Conservation (phyloP, 2,329 filamentous ascomycete genomes). For the Fragosphaeria purpurea region DNA sequence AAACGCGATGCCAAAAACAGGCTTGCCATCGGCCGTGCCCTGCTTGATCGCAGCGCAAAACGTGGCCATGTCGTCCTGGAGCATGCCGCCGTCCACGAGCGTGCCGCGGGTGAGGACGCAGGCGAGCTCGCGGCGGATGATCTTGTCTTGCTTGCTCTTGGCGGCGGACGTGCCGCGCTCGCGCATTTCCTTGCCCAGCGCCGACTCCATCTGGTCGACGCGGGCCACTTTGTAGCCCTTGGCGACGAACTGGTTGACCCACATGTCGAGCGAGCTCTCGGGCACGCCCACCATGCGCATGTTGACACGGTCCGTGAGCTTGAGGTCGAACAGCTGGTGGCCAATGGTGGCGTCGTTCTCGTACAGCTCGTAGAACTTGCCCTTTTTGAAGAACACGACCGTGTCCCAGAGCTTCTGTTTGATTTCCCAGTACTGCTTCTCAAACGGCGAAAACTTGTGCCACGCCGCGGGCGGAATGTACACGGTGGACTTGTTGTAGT, state of each 20-base stretch:
- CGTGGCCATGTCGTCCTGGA: conserved; percentile 95
- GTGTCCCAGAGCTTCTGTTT: conserved; percentile 98
- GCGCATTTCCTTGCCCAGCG: conserved; percentile 96
- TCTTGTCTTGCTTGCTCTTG: conserved; percentile 73
- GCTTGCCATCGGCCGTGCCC: conserved; percentile 52
- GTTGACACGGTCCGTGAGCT: conserved; percentile 95
- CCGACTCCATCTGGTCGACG: conserved; percentile 94
- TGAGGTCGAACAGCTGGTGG: conserved; percentile 93
- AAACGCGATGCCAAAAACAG: conserved; percentile 85
- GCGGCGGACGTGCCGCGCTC: conserved; percentile 59
- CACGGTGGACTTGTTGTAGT: conserved; percentile 86
- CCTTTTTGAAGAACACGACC: conserved; percentile 99
- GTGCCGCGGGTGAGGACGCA: conserved; percentile 89
- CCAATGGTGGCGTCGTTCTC: conserved; percentile 96
- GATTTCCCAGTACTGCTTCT: conserved; percentile 99
- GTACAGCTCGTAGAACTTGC: conserved; percentile 97
- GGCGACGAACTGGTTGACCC: conserved; percentile 96
- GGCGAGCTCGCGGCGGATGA: conserved; percentile 83
- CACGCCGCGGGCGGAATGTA: conserved; percentile 76
- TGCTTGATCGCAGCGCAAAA: conserved; percentile 96
- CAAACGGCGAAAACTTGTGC: conserved; percentile 80
- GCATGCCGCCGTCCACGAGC: conserved; percentile 89
- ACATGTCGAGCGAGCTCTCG: conserved; percentile 88
- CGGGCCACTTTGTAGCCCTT: conserved; percentile 96
- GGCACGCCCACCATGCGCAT: conserved; percentile 99